These are phyloP conservation scores for Microthlaspi erraticum DNA, from an alignment of 345 rosid genomes.

Conservation along the genomic window DNA sequence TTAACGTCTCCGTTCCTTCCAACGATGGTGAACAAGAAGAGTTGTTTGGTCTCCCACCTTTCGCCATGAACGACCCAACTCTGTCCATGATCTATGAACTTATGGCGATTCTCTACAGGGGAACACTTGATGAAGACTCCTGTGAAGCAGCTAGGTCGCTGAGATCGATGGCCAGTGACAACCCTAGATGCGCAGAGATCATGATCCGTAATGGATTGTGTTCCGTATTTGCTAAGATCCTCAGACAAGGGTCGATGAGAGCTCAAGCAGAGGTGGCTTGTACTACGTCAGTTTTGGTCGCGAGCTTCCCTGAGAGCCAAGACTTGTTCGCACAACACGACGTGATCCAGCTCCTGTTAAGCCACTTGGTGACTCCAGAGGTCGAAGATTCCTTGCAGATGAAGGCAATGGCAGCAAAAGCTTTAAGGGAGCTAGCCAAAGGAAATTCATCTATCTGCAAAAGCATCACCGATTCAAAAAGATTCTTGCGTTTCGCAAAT, in stretches of 20 bases:
- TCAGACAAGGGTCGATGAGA: constrained; percentile 82
- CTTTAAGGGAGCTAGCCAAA: constrained; percentile 74
- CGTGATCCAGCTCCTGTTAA: constrained; percentile 64
- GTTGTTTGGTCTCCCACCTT: constrained; percentile 76
- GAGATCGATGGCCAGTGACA: constrained; percentile 64
- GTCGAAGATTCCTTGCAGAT: constrained; percentile 61
- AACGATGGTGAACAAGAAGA: constrained; percentile 62
- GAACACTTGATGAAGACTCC: constrained; percentile 54
- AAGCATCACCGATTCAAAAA: constrained; percentile 80
- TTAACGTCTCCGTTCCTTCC: constrained; percentile 70
- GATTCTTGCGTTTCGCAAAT: constrained; percentile 65
- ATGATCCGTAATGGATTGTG: constrained; percentile 68
- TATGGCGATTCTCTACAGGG: constrained; percentile 68
- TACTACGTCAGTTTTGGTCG: constrained; percentile 71
- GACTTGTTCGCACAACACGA: constrained; percentile 71
- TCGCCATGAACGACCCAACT: constrained; percentile 77
- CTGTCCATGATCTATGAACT: constrained; percentile 77
- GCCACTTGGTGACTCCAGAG: constrained; percentile 67
- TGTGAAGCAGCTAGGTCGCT: constrained; percentile 74
- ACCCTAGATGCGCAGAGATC: constrained; percentile 63
- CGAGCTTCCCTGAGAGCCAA: constrained; percentile 62
- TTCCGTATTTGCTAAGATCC: constrained; percentile 64
- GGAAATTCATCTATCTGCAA: constrained; percentile 69
- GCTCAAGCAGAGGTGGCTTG: constrained; percentile 77
- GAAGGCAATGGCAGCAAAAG: constrained; percentile 87